Evolutionary conservation across 441 rosid species (phyloP).

Genomic region (Syzygium malaccense): DNA sequence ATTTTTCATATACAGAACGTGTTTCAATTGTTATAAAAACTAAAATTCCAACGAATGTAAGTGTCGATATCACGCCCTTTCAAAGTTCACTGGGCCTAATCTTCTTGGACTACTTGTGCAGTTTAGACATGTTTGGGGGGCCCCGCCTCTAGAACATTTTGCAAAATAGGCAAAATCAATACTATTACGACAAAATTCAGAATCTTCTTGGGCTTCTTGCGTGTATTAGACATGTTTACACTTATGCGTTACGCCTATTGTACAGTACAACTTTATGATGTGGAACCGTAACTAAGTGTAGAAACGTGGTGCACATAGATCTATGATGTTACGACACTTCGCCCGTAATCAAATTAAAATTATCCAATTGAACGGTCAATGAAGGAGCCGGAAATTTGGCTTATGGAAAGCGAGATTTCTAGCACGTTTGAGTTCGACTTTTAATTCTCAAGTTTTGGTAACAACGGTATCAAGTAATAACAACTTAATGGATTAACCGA

Average conservation of each 20-base stretch:
- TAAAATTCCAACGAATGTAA: too few species aligned
- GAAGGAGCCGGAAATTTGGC: neutral
- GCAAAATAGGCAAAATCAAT: neutral
- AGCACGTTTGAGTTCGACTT: fast-evolving
- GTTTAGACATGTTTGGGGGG: too few species aligned
- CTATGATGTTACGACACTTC: neutral
- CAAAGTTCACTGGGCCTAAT: too few species aligned
- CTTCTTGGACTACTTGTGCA: too few species aligned
- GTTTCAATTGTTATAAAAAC: neutral
- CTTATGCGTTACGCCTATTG: neutral
- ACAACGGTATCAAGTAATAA: neutral
- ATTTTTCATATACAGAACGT: neutral
- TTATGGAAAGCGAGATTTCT: neutral
- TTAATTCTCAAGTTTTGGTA: neutral
- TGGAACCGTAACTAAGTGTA: neutral
- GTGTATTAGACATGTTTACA: neutral
- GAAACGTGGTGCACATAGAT: too few species aligned
- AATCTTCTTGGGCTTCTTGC: neutral
- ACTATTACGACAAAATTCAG: neutral
- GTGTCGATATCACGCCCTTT: too few species aligned
- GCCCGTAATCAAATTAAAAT: neutral
- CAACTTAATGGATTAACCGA: neutral
- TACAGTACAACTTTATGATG: neutral
- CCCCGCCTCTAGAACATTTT: neutral
- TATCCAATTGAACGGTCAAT: neutral